Percentiles rank a stretch among this genome's conserved stretches.
Conservation (phyloP, 805 yeast genomes). For the Wickerhamomyces queroliae region DNA sequence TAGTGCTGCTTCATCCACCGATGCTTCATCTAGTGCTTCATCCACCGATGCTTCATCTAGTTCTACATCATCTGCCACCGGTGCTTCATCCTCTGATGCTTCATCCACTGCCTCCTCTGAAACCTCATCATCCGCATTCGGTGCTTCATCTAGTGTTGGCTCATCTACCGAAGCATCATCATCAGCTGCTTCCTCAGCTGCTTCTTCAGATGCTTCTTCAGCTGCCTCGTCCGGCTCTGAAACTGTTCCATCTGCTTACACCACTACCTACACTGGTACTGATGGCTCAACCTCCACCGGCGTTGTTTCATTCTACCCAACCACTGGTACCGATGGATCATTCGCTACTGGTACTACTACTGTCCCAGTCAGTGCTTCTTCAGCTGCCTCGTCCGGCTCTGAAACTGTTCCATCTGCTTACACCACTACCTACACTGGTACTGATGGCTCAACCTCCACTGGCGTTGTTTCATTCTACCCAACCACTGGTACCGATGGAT, state of each 20-base stretch:
- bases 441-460: no score
- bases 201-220: no score
- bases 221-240: no score
- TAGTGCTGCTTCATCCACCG: constrained; percentile 7
- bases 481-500: no score
- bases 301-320: constrained; percentile 1
- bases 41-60: not conserved
- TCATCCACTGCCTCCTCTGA: not conserved
- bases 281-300: constrained; percentile 1
- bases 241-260: no score
- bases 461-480: no score
- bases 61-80: not conserved
- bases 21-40: not conserved
- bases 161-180: not conserved
- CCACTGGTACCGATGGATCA: constrained; percentile 1
- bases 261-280: constrained; percentile 1
- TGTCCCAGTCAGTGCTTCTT: not conserved
- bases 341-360: constrained; percentile 1
- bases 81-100: not conserved
- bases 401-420: no score
- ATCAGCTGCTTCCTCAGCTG: no score
- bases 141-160: not conserved
- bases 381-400: no score
- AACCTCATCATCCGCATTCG: constrained; percentile 1
- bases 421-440: no score